Conservation (phyloP, 257 asterid species). For the Mentha longifolia region DNA sequence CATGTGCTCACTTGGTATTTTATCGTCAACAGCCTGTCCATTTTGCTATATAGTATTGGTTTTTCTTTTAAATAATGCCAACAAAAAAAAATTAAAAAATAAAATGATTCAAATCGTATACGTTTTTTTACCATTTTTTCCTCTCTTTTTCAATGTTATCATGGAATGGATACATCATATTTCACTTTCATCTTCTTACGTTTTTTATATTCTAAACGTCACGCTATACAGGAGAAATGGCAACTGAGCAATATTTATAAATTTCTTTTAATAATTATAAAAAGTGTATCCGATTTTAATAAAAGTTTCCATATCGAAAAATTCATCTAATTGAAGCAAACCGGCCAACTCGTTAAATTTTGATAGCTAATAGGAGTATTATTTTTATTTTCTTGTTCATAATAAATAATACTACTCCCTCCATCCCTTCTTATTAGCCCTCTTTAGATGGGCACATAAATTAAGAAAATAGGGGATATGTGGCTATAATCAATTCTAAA, state of each 20-base stretch:
- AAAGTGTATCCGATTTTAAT: too few relatives aligned
- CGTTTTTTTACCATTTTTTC: not conserved
- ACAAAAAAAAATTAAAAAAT: not conserved
- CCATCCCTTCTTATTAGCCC: too few relatives aligned
- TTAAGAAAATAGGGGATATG: too few relatives aligned
- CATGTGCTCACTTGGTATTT: conserved; percentile 33
- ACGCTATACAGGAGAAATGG: not conserved
- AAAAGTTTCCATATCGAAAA: too few relatives aligned
- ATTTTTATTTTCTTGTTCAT: too few relatives aligned
- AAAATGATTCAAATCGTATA: conserved; percentile 3
- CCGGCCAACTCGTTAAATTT: too few relatives aligned
- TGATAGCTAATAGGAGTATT: too few relatives aligned
- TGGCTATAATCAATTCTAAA: too few relatives aligned
- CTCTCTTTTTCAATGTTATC: not conserved
- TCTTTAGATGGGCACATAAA: too few relatives aligned
- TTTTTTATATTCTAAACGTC: not conserved
- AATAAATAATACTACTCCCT: too few relatives aligned
- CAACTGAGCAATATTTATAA: not conserved
- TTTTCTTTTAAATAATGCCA: not conserved
- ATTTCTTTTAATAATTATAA: too few relatives aligned
- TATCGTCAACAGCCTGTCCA: conserved; percentile 29
- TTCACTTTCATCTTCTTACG: not conserved
- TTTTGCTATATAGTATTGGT: not conserved
- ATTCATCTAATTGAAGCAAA: too few relatives aligned
- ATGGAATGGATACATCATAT: not conserved